These are phyloP conservation scores for Schwanniomyces sp. DNA, from an alignment of 805 yeast genomes.

Conservation along the genomic window DNA sequence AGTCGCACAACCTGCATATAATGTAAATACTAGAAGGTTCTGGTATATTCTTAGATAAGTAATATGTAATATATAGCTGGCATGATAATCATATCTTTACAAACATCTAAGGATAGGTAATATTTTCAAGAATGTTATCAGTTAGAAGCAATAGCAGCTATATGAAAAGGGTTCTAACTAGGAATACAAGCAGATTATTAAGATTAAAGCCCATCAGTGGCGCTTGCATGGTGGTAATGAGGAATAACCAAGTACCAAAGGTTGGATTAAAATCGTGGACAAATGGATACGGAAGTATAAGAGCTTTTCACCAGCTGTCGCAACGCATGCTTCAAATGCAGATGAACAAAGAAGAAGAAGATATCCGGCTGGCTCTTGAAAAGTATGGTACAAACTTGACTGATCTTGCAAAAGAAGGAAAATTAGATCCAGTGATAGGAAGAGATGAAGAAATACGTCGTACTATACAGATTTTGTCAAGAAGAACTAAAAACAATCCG, in stretches of 20 bases:
- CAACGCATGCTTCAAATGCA: slow-evolving; percentile 33
- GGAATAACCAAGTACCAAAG: background rate
- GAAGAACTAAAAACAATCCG: slow-evolving; percentile 95
- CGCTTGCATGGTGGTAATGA: background rate
- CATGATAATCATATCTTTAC: background rate
- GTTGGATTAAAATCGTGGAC: background rate
- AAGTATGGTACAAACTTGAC: slow-evolving; percentile 86
- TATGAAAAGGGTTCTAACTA: background rate
- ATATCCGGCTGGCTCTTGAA: slow-evolving; percentile 71
- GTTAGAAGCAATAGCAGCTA: background rate
- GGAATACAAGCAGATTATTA: background rate
- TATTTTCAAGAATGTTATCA: background rate
- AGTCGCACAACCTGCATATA: slow-evolving; percentile 2
- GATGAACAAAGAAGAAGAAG: slow-evolving; percentile 44
- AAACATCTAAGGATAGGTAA: background rate
- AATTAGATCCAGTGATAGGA: slow-evolving; percentile 95
- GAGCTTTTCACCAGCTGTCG: background rate
- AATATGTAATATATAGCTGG: background rate
- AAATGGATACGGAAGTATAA: background rate
- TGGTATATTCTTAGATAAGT: slow-evolving; percentile 12
- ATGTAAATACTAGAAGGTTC: slow-evolving; percentile 9
- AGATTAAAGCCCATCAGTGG: background rate
- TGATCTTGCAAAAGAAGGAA: slow-evolving; percentile 82
- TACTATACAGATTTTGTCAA: slow-evolving; percentile 86
- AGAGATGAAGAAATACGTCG: slow-evolving; percentile 93